Evolutionary conservation across 1,284 basidiomycete genomes (phyloP).

Genomic region (Rhodotorula sp.): DNA sequence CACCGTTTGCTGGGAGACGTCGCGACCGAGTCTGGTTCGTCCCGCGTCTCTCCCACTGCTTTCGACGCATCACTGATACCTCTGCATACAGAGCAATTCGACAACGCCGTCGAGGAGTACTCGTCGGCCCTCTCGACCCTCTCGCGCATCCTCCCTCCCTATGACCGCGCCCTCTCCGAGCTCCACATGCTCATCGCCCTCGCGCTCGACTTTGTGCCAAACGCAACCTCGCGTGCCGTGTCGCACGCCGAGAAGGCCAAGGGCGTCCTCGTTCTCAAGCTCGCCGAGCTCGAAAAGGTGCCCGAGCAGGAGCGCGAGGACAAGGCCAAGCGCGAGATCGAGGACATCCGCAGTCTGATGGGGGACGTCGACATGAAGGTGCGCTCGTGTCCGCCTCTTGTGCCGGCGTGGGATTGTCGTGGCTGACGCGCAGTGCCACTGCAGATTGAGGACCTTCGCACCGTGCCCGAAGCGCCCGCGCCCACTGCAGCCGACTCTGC

Average conservation of each 20-base stretch:
- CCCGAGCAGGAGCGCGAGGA: constrained; percentile 21
- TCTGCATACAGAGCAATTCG: constrained; percentile 40
- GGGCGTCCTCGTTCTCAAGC: constrained; percentile 34
- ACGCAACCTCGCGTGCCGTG: constrained; percentile 37
- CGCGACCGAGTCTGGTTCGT: constrained; percentile 41
- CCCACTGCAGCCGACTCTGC: constrained; percentile 31
- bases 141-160: constrained; percentile 22
- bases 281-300: constrained; percentile 25
- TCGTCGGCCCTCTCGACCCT: constrained; percentile 35
- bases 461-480: constrained; percentile 37
- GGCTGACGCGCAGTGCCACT: too few relatives aligned
- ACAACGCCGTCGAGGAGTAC: constrained; percentile 44
- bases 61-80: background rate
- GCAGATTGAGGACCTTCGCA: constrained; percentile 46
- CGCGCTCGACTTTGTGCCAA: constrained; percentile 44
- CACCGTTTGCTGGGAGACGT: constrained; percentile 45
- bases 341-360: constrained; percentile 40
- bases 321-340: constrained; percentile 37
- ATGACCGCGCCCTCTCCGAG: constrained; percentile 43
- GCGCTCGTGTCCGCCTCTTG: constrained; percentile 1
- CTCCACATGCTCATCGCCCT: constrained; percentile 47
- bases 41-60: background rate
- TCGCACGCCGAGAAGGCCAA: constrained; percentile 45
- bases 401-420: fast-evolving
- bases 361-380: constrained; percentile 43